A percentile compares a stretch with the other conserved stretches of the same genome.
Evolutionary conservation across 345 rosid genomes (phyloP).

Genomic region (Xanthoceras sorbifolium): DNA sequence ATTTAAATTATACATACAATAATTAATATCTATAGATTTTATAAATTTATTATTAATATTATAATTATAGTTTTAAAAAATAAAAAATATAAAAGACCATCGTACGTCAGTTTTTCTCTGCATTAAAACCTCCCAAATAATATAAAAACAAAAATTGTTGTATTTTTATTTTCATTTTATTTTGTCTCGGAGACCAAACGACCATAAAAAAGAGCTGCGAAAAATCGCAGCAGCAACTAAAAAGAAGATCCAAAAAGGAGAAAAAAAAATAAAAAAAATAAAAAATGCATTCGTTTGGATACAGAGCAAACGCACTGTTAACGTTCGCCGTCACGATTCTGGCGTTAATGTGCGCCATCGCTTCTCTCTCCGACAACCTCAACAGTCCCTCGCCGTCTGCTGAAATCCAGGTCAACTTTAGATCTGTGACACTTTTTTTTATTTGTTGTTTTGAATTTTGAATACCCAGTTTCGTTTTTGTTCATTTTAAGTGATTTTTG

Average conservation of each 20-base stretch:
- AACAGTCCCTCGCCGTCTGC: constrained; percentile 78
- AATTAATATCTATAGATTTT: too few species aligned
- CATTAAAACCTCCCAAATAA: not conserved
- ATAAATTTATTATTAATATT: too few species aligned
- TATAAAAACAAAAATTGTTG: too few species aligned
- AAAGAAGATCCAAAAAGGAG: not conserved
- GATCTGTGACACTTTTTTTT: constrained; percentile 2
- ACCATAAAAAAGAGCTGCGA: not conserved
- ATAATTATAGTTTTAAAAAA: too few species aligned
- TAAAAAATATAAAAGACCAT: too few species aligned
- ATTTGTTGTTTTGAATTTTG: constrained; percentile 14
- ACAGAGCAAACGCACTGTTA: constrained; percentile 86
- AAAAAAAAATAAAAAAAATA: not conserved
- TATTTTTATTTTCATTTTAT: too few species aligned
- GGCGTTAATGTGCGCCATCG: constrained; percentile 80
- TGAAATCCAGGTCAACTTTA: constrained; percentile 68
- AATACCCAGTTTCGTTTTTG: constrained; percentile 3
- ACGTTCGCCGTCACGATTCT: constrained; percentile 81
- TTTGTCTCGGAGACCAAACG: not conserved
- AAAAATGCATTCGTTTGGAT: constrained; percentile 82
- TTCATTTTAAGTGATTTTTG: constrained; percentile 5
- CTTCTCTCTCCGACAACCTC: constrained; percentile 85
- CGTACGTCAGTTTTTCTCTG: too few species aligned
- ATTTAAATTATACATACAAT: too few species aligned
- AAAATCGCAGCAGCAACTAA: not conserved